Percentiles rank a stretch among this genome's conserved stretches.
phyloP scores from a whole-genome alignment of 1,284 basidiomycete genomes.

The Austropuccinia psidii region DNA sequence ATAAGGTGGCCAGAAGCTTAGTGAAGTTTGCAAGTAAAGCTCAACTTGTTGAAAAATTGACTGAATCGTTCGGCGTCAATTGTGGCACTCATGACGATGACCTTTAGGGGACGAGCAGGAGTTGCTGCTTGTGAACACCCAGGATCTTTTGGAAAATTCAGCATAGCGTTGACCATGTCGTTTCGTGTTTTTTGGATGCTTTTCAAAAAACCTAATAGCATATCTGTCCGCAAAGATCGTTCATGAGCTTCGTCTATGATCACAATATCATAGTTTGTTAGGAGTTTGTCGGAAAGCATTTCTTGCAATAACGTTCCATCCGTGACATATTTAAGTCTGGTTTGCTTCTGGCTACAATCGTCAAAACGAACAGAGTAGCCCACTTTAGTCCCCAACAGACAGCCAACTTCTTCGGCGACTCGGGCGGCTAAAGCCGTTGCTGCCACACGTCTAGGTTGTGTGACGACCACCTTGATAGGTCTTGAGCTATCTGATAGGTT shows the following conservation, averaged over 20 bases:
- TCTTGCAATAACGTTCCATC: conserved; percentile 95
- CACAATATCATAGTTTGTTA: conserved; percentile 77
- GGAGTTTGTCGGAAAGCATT: conserved; percentile 66
- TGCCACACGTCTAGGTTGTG: conserved; percentile 88
- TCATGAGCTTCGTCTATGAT: conserved; percentile 98
- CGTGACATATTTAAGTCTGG: conserved; percentile 87
- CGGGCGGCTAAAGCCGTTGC: conserved; percentile 84
- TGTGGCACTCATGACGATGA: conserved; percentile 96
- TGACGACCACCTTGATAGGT: conserved; percentile 57
- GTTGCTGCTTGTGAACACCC: conserved; percentile 38
- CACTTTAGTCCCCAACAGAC: conserved; percentile 62
- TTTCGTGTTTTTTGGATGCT: conserved; percentile 48
- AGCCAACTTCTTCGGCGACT: conserved; percentile 75
- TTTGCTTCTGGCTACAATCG: conserved; percentile 59
- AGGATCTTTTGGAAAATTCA: conserved; percentile 48
- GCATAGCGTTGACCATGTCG: conserved; percentile 52
- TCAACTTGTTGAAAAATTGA: conserved; percentile 69
- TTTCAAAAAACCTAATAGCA: conserved; percentile 85
- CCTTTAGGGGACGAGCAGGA: conserved; percentile 58
- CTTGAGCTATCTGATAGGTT: conserved; percentile 59
- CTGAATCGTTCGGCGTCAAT: conserved; percentile 90
- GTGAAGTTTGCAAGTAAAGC: background rate
- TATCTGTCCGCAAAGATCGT: conserved; percentile 83
- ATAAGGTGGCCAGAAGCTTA: conserved; percentile 39
- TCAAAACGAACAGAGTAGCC: conserved; percentile 97